Evolutionary conservation across 140 eudicot species (phyloP).

Genomic region (Stevia rebaudiana): DNA sequence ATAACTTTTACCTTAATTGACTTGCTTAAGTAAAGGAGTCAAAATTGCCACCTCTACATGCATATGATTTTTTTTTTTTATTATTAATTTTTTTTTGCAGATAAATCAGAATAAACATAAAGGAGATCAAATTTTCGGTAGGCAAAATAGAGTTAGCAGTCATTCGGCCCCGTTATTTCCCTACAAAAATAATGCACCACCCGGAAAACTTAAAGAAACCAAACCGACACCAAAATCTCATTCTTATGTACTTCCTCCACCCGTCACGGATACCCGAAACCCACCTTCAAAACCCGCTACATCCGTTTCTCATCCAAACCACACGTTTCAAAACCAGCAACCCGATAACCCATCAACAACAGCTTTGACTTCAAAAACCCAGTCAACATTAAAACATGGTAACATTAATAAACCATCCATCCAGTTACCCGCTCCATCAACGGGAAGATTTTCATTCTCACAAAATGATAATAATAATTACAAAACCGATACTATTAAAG

Average conservation of each 20-base stretch:
- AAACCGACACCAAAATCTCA: constrained; percentile 47
- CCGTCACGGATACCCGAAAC: constrained; percentile 58
- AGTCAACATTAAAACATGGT: constrained; percentile 20
- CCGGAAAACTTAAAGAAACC: constrained; percentile 53
- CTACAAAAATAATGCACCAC: constrained; percentile 53
- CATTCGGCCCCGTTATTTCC: constrained; percentile 85
- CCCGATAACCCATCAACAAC: constrained; percentile 31
- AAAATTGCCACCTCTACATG: neutral
- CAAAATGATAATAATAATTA: constrained; percentile 37
- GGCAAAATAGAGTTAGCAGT: constrained; percentile 52
- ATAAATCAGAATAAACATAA: constrained; percentile 34
- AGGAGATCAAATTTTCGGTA: constrained; percentile 39
- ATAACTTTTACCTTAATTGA: neutral
- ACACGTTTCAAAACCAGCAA: constrained; percentile 39
- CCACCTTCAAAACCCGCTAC: constrained; percentile 38
- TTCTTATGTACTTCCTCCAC: constrained; percentile 64
- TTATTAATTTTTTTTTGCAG: constrained; percentile 25
- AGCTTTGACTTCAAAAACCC: constrained; percentile 28
- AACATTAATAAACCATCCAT: constrained; percentile 29
- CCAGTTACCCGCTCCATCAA: constrained; percentile 62
- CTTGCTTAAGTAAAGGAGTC: neutral
- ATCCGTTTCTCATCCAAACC: constrained; percentile 36
- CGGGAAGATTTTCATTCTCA: constrained; percentile 39
- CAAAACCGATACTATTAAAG: constrained; percentile 37
- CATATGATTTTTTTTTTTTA: neutral